Percentiles rank a stretch among this genome's conserved stretches.
phyloP scores from a whole-genome alignment of 2,329 filamentous ascomycete species.

The Diplocarpon rosae region DNA sequence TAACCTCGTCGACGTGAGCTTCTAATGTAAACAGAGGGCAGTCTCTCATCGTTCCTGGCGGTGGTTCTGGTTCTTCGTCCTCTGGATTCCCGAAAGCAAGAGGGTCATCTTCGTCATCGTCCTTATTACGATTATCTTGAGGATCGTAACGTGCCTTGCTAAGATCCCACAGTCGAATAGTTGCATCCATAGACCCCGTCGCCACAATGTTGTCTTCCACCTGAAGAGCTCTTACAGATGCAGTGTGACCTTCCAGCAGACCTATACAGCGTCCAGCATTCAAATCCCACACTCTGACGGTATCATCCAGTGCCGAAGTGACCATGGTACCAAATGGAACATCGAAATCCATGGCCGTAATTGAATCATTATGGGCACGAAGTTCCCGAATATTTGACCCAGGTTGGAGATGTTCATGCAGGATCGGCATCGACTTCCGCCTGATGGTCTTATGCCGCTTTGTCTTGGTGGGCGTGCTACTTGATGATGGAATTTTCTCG shows the following conservation, averaged over 20 bases:
- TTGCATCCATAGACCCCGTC: slow-evolving; percentile 89
- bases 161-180: slow-evolving; percentile 89
- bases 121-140: slow-evolving; percentile 38
- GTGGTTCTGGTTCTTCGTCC: slow-evolving; percentile 56
- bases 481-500: slow-evolving; percentile 63
- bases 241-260: slow-evolving; percentile 83
- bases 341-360: slow-evolving; percentile 91
- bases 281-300: slow-evolving; percentile 90
- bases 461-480: slow-evolving; percentile 39
- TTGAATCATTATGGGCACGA: slow-evolving; percentile 74
- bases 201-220: slow-evolving; percentile 93
- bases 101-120: slow-evolving; percentile 51
- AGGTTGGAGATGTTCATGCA: slow-evolving; percentile 90
- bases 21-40: slow-evolving; percentile 82
- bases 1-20: slow-evolving; percentile 89
- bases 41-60: slow-evolving; percentile 73
- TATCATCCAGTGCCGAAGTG: slow-evolving; percentile 84
- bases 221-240: slow-evolving; percentile 83
- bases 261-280: slow-evolving; percentile 90
- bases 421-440: slow-evolving; percentile 80
- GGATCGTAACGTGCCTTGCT: slow-evolving; percentile 79
- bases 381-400: slow-evolving; percentile 83
- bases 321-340: slow-evolving; percentile 95
- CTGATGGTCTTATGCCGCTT: slow-evolving; percentile 47
- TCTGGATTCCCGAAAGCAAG: slow-evolving; percentile 64